Percentiles rank a stretch among this genome's conserved stretches.
Evolutionary conservation across 108 stramenopile species (phyloP).

Genomic region (Craspedostauros australis): DNA sequence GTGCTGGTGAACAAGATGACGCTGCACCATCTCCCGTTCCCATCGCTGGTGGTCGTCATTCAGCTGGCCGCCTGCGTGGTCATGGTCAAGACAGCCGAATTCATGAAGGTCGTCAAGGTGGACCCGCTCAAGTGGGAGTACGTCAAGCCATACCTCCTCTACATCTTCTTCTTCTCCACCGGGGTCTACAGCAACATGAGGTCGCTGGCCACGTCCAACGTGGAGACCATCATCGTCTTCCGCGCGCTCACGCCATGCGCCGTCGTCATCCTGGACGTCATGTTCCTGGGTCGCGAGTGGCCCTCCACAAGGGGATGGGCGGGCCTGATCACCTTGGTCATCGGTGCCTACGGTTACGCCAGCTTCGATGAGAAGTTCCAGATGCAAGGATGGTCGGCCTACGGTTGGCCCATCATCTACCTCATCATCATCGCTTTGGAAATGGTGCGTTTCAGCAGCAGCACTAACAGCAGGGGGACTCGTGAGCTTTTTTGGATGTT

Average conservation of each 20-base stretch:
- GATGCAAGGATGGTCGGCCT: slow-evolving; percentile 44
- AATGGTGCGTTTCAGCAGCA: no score
- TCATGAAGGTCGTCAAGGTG: slow-evolving; percentile 34
- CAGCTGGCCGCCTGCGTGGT: slow-evolving; percentile 62
- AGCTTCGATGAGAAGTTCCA: slow-evolving; percentile 64
- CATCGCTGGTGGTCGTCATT: slow-evolving; percentile 63
- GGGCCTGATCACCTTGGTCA: slow-evolving; percentile 48
- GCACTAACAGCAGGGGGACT: no score
- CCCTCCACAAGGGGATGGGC: slow-evolving; percentile 62
- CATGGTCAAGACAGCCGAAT: slow-evolving; percentile 52
- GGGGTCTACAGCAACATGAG: slow-evolving; percentile 86
- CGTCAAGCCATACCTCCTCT: slow-evolving; percentile 70
- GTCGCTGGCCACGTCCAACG: slow-evolving; percentile 68
- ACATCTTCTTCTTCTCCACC: slow-evolving; percentile 72
- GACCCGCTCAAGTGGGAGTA: slow-evolving; percentile 65
- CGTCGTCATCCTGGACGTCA: slow-evolving; percentile 76
- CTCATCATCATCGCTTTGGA: slow-evolving; percentile 72
- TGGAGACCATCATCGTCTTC: slow-evolving; percentile 93
- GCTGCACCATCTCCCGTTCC: slow-evolving; percentile 67
- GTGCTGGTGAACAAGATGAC: slow-evolving; percentile 80
- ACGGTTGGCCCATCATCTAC: slow-evolving; percentile 73
- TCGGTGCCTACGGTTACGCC: slow-evolving; percentile 81
- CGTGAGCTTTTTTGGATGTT: no score
- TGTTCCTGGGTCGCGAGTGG: slow-evolving; percentile 81
- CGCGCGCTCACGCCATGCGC: slow-evolving; percentile 76